A percentile compares a stretch with the other conserved stretches of the same genome.
Conservation (phyloP, 257 asterid species). For the Gynochthodes officinalis region DNA sequence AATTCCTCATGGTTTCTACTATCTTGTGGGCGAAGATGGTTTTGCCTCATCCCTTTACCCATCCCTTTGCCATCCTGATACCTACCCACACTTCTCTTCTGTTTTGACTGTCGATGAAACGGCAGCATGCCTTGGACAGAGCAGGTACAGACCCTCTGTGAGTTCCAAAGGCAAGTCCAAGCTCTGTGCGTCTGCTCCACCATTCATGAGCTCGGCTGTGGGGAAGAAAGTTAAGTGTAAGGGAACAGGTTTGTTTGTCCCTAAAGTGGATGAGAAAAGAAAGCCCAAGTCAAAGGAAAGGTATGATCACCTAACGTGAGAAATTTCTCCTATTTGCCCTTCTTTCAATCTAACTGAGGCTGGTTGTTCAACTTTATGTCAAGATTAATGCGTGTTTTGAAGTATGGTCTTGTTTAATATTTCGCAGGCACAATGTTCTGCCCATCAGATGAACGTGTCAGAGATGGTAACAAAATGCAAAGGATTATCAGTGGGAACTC, state of each 20-base stretch:
- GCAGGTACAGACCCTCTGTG: neutral
- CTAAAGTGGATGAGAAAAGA: neutral
- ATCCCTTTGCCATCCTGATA: neutral
- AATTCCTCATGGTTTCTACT: neutral
- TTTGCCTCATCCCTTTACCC: neutral
- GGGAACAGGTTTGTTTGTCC: constrained; percentile 1
- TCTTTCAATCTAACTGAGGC: neutral
- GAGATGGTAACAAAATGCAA: neutral
- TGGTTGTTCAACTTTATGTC: neutral
- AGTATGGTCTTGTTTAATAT: neutral
- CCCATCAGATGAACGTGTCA: neutral
- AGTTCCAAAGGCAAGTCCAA: constrained; percentile 3
- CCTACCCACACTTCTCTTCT: neutral
- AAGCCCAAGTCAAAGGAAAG: neutral
- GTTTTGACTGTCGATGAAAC: neutral
- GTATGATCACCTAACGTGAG: neutral
- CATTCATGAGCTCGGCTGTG: neutral
- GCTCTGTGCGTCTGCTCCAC: neutral
- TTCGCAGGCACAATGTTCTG: neutral
- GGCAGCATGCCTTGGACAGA: neutral
- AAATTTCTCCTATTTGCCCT: neutral
- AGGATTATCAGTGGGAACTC: neutral
- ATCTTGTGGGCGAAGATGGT: neutral
- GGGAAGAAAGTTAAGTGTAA: neutral
- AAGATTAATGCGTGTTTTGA: neutral